A percentile compares a stretch with the other conserved stretches of the same genome.
Evolutionary conservation across 352 stramenopile genomes (phyloP).

Genomic region (Phytophthora tentaculata): DNA sequence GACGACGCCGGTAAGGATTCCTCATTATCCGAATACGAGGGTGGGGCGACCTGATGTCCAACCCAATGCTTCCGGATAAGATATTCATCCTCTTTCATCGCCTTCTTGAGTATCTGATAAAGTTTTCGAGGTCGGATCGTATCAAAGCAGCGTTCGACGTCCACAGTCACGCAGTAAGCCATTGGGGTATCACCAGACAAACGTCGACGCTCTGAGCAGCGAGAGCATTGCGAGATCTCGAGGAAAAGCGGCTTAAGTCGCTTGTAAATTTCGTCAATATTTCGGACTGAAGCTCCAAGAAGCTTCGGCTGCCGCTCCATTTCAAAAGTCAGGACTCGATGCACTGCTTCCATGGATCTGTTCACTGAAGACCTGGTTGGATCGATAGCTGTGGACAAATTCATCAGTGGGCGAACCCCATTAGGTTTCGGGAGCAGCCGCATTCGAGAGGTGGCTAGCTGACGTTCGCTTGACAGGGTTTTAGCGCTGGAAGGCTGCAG

Average conservation of each 20-base stretch:
- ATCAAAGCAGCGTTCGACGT: constrained; percentile 86
- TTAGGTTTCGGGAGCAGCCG: constrained; percentile 70
- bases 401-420: constrained; percentile 80
- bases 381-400: constrained; percentile 55
- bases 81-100: constrained; percentile 74
- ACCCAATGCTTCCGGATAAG: constrained; percentile 81
- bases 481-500: constrained; percentile 36
- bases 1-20: constrained; percentile 15
- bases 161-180: constrained; percentile 70
- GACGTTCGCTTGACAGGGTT: constrained; percentile 12
- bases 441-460: constrained; percentile 59
- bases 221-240: constrained; percentile 38
- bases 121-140: constrained; percentile 75
- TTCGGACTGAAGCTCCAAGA: constrained; percentile 63
- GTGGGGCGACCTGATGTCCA: constrained; percentile 47
- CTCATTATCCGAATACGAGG: constrained; percentile 12
- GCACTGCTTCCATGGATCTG: constrained; percentile 58
- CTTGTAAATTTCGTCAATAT: constrained; percentile 72
- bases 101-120: constrained; percentile 68
- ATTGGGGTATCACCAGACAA: constrained; percentile 10
- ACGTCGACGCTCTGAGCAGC: constrained; percentile 32
- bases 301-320: constrained; percentile 56
- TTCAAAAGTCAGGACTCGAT: constrained; percentile 69
- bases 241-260: constrained; percentile 56
- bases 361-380: constrained; percentile 57